phyloP scores from a whole-genome alignment of 768 basidiomycete species.

The Pilatotrama ljubarskyi region DNA sequence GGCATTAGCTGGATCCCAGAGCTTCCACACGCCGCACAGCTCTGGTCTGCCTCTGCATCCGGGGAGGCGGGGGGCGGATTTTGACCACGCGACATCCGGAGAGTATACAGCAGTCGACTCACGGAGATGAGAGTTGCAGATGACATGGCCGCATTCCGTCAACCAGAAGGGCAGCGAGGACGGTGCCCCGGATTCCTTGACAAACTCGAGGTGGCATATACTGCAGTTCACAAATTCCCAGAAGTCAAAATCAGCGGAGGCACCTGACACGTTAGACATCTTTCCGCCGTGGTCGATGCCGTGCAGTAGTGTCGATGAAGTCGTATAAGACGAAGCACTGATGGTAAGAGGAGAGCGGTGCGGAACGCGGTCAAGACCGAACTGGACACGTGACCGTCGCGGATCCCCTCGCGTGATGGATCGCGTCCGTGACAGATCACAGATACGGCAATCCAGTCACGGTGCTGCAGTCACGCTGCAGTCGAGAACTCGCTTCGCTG shows the following conservation, averaged over 20 bases:
- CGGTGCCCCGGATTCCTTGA: conserved; percentile 46
- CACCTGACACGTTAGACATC: conserved; percentile 42
- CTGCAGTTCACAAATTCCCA: conserved; percentile 81
- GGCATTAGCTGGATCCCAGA: conserved; percentile 67
- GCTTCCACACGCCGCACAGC: conserved; percentile 68
- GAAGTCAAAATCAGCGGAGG: conserved; percentile 51
- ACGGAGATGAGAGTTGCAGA: conserved; percentile 89
- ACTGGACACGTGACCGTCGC: not conserved
- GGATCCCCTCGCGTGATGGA: not conserved
- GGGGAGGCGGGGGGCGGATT: not conserved
- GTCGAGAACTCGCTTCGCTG: too few relatives aligned
- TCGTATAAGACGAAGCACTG: not conserved
- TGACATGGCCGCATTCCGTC: conserved; percentile 83
- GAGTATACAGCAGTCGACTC: conserved; percentile 21
- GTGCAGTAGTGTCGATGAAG: not conserved
- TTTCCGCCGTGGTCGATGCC: not conserved
- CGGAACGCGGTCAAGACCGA: not conserved
- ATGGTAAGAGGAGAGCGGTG: not conserved
- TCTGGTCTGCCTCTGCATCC: conserved; percentile 70
- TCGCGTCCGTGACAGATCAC: conserved; percentile 1
- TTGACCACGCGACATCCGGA: not conserved
- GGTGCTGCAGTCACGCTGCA: too few relatives aligned
- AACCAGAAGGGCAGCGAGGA: conserved; percentile 81
- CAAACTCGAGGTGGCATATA: conserved; percentile 68
- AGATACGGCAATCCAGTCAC: too few relatives aligned